Evolutionary conservation across 2,329 filamentous ascomycete species (phyloP).

Genomic region (Dendryphion nanum): DNA sequence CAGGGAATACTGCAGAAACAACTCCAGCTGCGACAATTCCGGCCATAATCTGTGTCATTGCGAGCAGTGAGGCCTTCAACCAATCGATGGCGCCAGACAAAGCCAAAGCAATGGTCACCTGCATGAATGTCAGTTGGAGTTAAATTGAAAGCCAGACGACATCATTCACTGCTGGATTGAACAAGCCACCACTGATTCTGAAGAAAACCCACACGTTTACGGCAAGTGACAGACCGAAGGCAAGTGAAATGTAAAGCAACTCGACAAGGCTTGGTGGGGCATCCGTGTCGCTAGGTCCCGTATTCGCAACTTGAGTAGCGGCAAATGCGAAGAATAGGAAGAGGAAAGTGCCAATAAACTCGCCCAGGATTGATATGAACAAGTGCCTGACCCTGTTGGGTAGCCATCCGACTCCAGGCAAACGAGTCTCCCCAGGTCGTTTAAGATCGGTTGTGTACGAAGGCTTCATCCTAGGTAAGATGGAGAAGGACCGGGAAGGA

Average conservation of each 20-base stretch:
- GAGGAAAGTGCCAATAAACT: conserved; percentile 40
- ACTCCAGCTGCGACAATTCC: conserved; percentile 47
- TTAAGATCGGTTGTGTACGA: conserved; percentile 31
- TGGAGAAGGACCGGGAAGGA: conserved; percentile 34
- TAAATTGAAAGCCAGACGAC: conserved; percentile 10
- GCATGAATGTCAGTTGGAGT: not conserved
- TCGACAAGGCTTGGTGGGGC: conserved; percentile 21
- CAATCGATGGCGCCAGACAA: conserved; percentile 49
- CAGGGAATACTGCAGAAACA: conserved; percentile 46
- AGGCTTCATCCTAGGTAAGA: conserved; percentile 40
- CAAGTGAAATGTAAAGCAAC: conserved; percentile 36
- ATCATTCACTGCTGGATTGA: conserved; percentile 42
- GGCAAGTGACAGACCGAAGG: conserved; percentile 38
- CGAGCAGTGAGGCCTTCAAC: conserved; percentile 43
- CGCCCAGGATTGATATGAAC: conserved; percentile 47
- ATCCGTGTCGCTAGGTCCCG: conserved; percentile 18
- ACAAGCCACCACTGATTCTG: conserved; percentile 38
- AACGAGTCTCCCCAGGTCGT: conserved; percentile 36
- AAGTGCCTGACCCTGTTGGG: conserved; percentile 45
- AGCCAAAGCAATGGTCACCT: conserved; percentile 49
- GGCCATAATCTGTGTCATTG: conserved; percentile 47
- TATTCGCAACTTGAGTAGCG: conserved; percentile 40
- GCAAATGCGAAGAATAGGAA: conserved; percentile 43
- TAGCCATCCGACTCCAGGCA: conserved; percentile 43
- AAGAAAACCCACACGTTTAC: conserved; percentile 44